These are phyloP conservation scores for Serendipita sp. DNA, from an alignment of 768 basidiomycete genomes.

Conservation along the genomic window DNA sequence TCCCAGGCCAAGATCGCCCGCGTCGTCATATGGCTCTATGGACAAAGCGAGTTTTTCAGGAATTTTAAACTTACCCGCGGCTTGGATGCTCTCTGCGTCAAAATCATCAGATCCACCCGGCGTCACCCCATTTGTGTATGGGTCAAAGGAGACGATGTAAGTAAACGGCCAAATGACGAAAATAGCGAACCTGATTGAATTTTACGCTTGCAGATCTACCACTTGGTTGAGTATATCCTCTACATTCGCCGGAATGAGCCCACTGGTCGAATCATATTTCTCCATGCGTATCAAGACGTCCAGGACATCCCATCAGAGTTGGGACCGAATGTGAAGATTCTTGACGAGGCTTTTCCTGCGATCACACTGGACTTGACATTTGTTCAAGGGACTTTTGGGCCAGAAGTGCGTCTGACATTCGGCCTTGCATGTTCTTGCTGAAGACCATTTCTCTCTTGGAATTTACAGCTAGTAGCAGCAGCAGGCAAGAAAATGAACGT, in stretches of 20 bases:
- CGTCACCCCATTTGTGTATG: background rate
- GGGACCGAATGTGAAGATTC: slow-evolving; percentile 52
- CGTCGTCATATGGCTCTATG: slow-evolving; percentile 3
- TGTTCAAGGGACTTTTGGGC: slow-evolving; percentile 19
- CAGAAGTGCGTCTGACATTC: slow-evolving; percentile 8
- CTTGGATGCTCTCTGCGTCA: background rate
- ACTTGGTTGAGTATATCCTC: slow-evolving; percentile 44
- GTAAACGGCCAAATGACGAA: slow-evolving; percentile 8
- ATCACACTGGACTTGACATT: slow-evolving; percentile 39
- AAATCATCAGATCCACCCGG: background rate
- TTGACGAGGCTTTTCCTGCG: slow-evolving; percentile 50
- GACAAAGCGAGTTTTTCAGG: background rate
- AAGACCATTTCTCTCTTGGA: too few relatives aligned
- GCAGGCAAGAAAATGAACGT: slow-evolving; percentile 2
- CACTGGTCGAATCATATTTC: slow-evolving; percentile 49
- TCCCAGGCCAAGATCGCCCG: slow-evolving; percentile 3
- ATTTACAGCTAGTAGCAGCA: background rate
- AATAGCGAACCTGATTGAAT: background rate
- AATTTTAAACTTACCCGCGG: background rate
- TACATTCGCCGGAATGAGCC: slow-evolving; percentile 56
- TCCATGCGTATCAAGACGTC: slow-evolving; percentile 45
- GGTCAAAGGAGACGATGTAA: slow-evolving; percentile 45
- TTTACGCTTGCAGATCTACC: slow-evolving; percentile 35
- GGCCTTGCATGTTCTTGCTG: background rate
- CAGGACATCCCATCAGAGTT: slow-evolving; percentile 48